Evolutionary conservation across 1,139 yeast species (phyloP), one percentile per base, ranked within the genome.

Genomic region (Hyphopichia khmerensis): DNA sequence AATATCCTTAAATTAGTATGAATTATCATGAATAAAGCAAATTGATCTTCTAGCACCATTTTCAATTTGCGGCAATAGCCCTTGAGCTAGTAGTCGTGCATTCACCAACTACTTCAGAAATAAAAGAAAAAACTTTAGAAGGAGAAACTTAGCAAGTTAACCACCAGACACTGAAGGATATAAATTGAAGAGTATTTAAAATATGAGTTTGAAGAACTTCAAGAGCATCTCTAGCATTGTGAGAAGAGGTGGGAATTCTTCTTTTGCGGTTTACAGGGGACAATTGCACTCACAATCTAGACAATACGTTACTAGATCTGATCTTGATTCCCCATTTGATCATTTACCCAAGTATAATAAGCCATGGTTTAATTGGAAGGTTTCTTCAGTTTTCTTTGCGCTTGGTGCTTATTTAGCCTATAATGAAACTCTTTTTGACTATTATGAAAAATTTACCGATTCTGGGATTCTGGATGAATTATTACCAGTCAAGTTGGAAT

Each of bases 271-370:
- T 11, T 26, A 4, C 29, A 26, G 10, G 29, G 4, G 10, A 26
- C 4, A 8, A 26, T 26, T 26, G 29, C 29, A 11, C 4, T 13
- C 29, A 7, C 29, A 26, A 26, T 8, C 13, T 4, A 46, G 59
- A 42, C 26, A 23, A 2, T 62, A 56, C 43, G 66, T 60, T 10
- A 67, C 69, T 6, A 51, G 75, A 36, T 52, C 59, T 8, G 67
- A 56, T 10, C 46, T 52, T 38, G 74, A 69, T 38, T 67, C 72
- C 0, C 75, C 75, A 0, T 64, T 69, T 34, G 71, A 59, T 39
- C 64, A 63, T 43, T 49, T 69, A 14, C 66, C 65, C 4, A 56
- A 49, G 32, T 43, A 53, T 3, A 54, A 48, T 29, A 64, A 56
- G 41, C 53, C 60, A 2, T 69, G 62, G 57, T 44, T 70, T 34